phyloP scores from a whole-genome alignment of 2,329 filamentous ascomycete genomes.

The Onygenales sp. region DNA sequence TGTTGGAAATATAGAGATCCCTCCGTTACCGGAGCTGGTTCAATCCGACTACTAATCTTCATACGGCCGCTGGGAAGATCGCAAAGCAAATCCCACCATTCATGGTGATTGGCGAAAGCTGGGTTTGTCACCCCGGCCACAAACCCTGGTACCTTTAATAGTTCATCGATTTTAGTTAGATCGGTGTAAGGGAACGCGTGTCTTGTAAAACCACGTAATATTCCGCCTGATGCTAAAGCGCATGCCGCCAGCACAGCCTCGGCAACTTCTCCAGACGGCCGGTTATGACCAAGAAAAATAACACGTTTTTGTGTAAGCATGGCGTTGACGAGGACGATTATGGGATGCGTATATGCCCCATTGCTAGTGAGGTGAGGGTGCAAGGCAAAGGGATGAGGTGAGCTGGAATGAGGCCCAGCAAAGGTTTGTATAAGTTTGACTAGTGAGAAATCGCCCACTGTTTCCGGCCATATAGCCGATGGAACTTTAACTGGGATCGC shows the following conservation, averaged over 20 bases:
- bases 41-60: conserved; percentile 86
- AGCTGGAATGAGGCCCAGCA: conserved; percentile 68
- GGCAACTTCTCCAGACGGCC: conserved; percentile 89
- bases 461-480: conserved; percentile 86
- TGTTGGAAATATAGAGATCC: conserved; percentile 82
- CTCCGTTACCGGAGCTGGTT: conserved; percentile 70
- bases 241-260: conserved; percentile 98
- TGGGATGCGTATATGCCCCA: conserved; percentile 80
- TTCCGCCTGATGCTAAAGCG: conserved; percentile 80
- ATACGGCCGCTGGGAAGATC: conserved; percentile 86
- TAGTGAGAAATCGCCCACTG: conserved; percentile 92
- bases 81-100: conserved; percentile 98
- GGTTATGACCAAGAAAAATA: conserved; percentile 90
- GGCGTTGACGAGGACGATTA: conserved; percentile 89
- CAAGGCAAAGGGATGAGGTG: conserved; percentile 71
- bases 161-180: conserved; percentile 91
- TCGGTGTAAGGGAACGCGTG: conserved; percentile 98
- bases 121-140: conserved; percentile 97
- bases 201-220: conserved; percentile 87
- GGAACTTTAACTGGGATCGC: conserved; percentile 96
- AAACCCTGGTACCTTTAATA: conserved; percentile 92
- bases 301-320: conserved; percentile 93
- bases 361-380: conserved; percentile 92
- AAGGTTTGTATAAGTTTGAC: conserved; percentile 97
- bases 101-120: conserved; percentile 84